Evolutionary conservation across 768 basidiomycete genomes (phyloP), one percentile per base, ranked within the genome.

Genomic region (Psilocybe azurescens): DNA sequence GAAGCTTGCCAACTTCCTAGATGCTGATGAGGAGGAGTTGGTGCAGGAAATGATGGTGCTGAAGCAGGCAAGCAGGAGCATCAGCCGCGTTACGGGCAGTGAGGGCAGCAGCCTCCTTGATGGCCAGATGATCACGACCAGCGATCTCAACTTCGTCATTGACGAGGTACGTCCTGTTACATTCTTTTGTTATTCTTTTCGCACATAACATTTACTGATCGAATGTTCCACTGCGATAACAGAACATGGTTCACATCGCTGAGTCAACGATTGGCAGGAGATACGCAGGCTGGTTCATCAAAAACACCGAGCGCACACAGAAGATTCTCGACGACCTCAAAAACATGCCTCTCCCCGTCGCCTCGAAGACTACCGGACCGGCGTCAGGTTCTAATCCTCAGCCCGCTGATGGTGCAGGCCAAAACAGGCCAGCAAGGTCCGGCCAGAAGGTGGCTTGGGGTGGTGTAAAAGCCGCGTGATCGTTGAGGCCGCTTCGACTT

Each of bases 171-270:
- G 88, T 78, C 48, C 5, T 36, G 33, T 61, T 46, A 50, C 48
- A 24, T 47, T 44, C 14, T 44, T 14, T 1, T n/a, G 28, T 30
- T 29, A 14, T 30, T 44, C 11, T 51, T 51, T 28, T 28, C 18
- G 24, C 50, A 13, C 4, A 16, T n/a, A 24, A 10, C 18, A n/a
- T 20, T 39, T 54, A 11, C 29, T 24, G 10, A 54, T n/a, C 5
- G 18, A 39, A 16, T 13, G 8, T 7, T 13, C 16, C 7, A 10
- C 16, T 54, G 39, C 41, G 33, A 6, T 36, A 36, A 24, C 67
- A 98, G 96, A 94, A 95, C 73, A 96, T 96, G 91, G 91, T 99
- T 7, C 93, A 97, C 68, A 95, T 99, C 65, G 90, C 93, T 3
- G 96, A 99, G 74, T 95, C 94, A 20, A 97, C 94, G 0, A 89